Evolutionary conservation across 345 rosid species (phyloP).

Genomic region (Mallotus nudiflorus): DNA sequence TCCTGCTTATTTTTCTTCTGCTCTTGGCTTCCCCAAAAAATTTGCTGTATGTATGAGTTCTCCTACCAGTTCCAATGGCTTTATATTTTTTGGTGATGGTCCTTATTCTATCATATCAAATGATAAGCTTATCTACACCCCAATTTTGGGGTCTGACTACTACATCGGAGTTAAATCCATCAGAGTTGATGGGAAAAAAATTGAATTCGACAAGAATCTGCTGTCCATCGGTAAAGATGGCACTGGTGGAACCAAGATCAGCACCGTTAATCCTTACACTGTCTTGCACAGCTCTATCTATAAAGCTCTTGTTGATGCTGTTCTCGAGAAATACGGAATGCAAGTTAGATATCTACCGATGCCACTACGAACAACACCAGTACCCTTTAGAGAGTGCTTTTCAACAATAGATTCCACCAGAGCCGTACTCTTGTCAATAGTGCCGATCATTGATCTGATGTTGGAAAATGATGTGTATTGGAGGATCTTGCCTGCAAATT

Average conservation of each 20-base stretch:
- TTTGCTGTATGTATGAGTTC: constrained; percentile 21
- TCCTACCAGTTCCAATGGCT: background rate
- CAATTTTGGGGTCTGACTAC: constrained; percentile 22
- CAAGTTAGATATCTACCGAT: background rate
- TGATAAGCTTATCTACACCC: constrained; percentile 7
- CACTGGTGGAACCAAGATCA: constrained; percentile 27
- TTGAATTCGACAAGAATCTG: background rate
- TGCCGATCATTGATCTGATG: constrained; percentile 14
- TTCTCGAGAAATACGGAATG: background rate
- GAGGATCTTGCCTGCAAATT: constrained; percentile 13
- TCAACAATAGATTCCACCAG: background rate
- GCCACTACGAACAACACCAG: background rate
- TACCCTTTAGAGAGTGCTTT: constrained; percentile 11
- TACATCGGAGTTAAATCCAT: constrained; percentile 19
- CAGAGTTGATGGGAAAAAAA: constrained; percentile 12
- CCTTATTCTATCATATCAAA: background rate
- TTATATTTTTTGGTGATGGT: constrained; percentile 12
- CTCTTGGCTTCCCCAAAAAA: constrained; percentile 15
- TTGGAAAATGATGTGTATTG: constrained; percentile 1
- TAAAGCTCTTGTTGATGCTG: background rate
- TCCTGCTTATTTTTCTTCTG: constrained; percentile 18
- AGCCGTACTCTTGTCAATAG: background rate
- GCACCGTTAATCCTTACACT: constrained; percentile 23
- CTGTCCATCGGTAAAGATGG: constrained; percentile 14
- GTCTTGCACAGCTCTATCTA: constrained; percentile 15